These are phyloP conservation scores for Pseudogymnoascus sp. DNA, from an alignment of 2,329 filamentous ascomycete genomes.

Conservation along the genomic window DNA sequence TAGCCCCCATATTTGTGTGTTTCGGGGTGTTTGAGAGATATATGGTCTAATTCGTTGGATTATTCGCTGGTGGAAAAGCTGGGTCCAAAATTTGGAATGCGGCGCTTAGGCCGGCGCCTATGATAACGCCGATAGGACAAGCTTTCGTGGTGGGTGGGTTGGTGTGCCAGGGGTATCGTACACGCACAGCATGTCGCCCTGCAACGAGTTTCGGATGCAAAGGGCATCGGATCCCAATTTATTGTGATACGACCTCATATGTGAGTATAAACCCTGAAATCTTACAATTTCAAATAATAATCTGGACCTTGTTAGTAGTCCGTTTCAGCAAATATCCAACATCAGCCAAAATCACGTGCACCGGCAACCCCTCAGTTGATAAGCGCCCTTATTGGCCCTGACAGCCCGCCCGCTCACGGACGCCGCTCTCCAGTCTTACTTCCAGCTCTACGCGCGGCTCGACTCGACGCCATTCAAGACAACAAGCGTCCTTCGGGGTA, in stretches of 20 bases:
- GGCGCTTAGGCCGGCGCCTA: constrained; percentile 5
- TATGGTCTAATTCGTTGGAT: constrained; percentile 1
- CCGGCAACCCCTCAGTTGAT: neutral
- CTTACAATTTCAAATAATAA: neutral
- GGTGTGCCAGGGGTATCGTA: constrained; percentile 2
- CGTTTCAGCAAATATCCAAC: constrained; percentile 1
- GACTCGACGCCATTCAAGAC: neutral
- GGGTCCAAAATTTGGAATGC: constrained; percentile 6
- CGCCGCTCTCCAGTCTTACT: neutral
- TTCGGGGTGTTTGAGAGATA: constrained; percentile 6
- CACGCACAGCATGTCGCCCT: neutral
- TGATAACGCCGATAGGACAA: constrained; percentile 7
- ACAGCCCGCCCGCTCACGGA: neutral
- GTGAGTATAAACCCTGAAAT: neutral
- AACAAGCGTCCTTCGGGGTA: constrained; percentile 5
- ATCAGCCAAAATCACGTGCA: constrained; percentile 4
- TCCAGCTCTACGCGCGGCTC: constrained; percentile 3
- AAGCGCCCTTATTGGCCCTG: constrained; percentile 5
- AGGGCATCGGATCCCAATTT: neutral
- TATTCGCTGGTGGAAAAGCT: constrained; percentile 5
- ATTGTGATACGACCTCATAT: neutral
- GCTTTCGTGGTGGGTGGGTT: neutral
- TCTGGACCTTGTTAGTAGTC: neutral
- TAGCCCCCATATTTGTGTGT: constrained; percentile 5
- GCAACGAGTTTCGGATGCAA: constrained; percentile 6